phyloP scores from a whole-genome alignment of 2,329 filamentous ascomycete species.

The Sporothrix schenckii region DNA sequence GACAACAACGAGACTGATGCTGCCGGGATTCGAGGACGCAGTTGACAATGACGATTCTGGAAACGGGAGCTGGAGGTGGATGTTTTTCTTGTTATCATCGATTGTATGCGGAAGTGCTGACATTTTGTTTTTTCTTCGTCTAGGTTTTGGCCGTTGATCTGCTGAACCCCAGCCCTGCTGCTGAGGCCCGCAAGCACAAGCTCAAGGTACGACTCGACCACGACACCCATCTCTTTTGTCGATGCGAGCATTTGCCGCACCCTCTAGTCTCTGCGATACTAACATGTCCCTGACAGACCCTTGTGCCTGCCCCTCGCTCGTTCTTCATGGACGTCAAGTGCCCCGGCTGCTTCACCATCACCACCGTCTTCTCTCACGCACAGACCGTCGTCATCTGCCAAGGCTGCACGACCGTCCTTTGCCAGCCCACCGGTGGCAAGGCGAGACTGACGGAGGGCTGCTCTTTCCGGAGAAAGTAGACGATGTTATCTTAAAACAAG shows the following conservation, averaged over 20 bases:
- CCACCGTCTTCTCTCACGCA: conserved; percentile 99
- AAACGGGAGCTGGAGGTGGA: not conserved
- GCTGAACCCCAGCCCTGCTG: conserved; percentile 95
- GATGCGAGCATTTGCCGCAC: not conserved
- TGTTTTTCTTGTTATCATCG: not conserved
- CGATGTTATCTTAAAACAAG: conserved; percentile 31
- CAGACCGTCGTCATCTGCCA: conserved; percentile 99
- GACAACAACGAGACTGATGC: conserved; percentile 11
- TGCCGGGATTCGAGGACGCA: not conserved
- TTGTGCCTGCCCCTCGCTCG: conserved; percentile 93
- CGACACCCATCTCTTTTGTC: not conserved
- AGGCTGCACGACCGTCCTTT: conserved; percentile 98
- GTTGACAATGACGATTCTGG: not conserved
- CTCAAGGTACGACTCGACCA: conserved; percentile 74
- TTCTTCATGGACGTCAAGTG: conserved; percentile 99
- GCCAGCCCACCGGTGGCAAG: conserved; percentile 99
- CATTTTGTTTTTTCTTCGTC: conserved; percentile 37
- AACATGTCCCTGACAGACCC: conserved; percentile 63
- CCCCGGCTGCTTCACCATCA: conserved; percentile 99
- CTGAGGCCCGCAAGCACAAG: conserved; percentile 99
- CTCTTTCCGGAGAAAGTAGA: conserved; percentile 99
- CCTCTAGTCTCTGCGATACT: not conserved
- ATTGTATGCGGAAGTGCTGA: conserved; percentile 50
- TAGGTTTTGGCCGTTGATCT: conserved; percentile 99
- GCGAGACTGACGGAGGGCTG: conserved; percentile 98